Percentiles rank a stretch among this genome's conserved stretches.
phyloP scores from a whole-genome alignment of 2,329 filamentous ascomycete species.

The Onygenales sp. region DNA sequence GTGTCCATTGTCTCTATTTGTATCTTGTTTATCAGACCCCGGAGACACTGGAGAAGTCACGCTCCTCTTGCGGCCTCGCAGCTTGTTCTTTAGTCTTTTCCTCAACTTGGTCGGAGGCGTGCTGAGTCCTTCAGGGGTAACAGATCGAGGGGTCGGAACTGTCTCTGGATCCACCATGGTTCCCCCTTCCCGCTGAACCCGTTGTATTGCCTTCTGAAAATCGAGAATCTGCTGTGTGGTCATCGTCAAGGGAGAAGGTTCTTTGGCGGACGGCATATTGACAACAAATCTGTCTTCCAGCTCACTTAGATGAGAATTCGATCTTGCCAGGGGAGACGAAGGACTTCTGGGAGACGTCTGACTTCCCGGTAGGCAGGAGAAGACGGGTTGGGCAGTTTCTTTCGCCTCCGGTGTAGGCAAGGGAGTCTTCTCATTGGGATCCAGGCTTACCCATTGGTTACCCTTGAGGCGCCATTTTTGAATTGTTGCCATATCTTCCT shows the following conservation, averaged over 20 bases:
- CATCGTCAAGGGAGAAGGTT: slow-evolving; percentile 32
- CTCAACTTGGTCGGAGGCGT: slow-evolving; percentile 18
- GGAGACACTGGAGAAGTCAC: slow-evolving; percentile 3
- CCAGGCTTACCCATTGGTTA: slow-evolving; percentile 27
- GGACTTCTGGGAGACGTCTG: slow-evolving; percentile 16
- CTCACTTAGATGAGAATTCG: slow-evolving; percentile 22
- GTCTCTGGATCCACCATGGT: slow-evolving; percentile 23
- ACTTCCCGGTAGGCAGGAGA: neutral
- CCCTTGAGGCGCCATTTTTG: slow-evolving; percentile 25
- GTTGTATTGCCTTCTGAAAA: slow-evolving; percentile 30
- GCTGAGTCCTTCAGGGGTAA: slow-evolving; percentile 19
- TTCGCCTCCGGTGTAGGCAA: slow-evolving; percentile 6
- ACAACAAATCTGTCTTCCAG: slow-evolving; percentile 35
- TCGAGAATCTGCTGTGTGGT: slow-evolving; percentile 28
- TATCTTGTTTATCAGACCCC: neutral
- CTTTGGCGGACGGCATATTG: slow-evolving; percentile 34
- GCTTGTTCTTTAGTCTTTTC: slow-evolving; percentile 3
- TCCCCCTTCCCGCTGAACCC: slow-evolving; percentile 20
- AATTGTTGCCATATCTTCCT: slow-evolving; percentile 7
- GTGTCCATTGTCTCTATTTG: neutral
- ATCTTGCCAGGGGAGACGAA: slow-evolving; percentile 22
- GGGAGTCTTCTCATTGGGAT: slow-evolving; percentile 17
- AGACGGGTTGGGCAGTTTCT: neutral
- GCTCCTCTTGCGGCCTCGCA: neutral
- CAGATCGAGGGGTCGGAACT: slow-evolving; percentile 22